phyloP scores from a whole-genome alignment of 345 rosid species.

The Eucalyptus guilfoylei region DNA sequence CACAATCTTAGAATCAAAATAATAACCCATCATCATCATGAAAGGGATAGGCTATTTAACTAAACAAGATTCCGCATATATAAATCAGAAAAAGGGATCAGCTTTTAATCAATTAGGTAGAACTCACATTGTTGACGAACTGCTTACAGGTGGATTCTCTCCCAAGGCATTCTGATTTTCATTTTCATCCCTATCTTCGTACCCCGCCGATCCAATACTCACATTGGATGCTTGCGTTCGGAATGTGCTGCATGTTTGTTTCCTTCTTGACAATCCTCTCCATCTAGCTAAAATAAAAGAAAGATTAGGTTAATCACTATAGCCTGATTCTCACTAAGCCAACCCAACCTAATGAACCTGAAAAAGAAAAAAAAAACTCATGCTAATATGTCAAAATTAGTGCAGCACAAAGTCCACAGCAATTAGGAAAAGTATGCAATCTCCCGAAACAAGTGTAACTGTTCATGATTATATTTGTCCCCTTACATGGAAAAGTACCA shows the following conservation, averaged over 20 bases:
- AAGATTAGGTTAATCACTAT: neutral
- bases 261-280: slow-evolving; percentile 32
- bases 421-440: neutral
- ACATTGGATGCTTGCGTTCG: slow-evolving; percentile 58
- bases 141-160: slow-evolving; percentile 19
- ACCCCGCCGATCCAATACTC: slow-evolving; percentile 63
- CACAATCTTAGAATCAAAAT: neutral
- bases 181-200: slow-evolving; percentile 39
- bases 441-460: neutral
- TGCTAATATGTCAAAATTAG: neutral
- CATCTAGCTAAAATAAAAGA: slow-evolving; percentile 47
- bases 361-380: neutral
- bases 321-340: neutral
- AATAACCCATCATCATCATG: neutral
- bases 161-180: slow-evolving; percentile 23
- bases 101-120: neutral
- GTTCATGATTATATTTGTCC: neutral
- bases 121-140: slow-evolving; percentile 52
- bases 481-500: neutral
- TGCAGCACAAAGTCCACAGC: neutral
- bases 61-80: neutral
- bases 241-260: slow-evolving; percentile 7
- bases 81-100: neutral
- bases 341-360: neutral
- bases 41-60: neutral